Evolutionary conservation across 2,329 filamentous ascomycete genomes (phyloP).

Genomic region (Coleophoma crateriformis): DNA sequence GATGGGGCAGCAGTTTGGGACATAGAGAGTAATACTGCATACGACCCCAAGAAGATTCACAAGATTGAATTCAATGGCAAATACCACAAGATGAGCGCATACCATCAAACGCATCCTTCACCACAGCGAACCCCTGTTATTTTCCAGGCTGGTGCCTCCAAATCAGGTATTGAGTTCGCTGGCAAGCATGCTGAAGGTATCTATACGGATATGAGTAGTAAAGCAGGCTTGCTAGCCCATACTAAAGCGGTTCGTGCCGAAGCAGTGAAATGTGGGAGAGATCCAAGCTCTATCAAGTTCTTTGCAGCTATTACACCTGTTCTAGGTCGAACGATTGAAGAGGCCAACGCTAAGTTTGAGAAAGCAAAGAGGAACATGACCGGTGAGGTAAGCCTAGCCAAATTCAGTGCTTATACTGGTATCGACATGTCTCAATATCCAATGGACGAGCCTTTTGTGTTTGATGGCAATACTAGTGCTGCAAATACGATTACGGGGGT

Average conservation of each 20-base stretch:
- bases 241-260: constrained; percentile 55
- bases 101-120: constrained; percentile 56
- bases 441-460: too few species aligned
- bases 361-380: too few species aligned
- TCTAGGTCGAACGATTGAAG: constrained; percentile 58
- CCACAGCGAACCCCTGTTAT: constrained; percentile 64
- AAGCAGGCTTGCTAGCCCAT: constrained; percentile 48
- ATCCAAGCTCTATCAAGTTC: constrained; percentile 57
- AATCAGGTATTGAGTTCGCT: constrained; percentile 58
- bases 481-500: background rate
- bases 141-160: constrained; percentile 62
- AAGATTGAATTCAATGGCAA: constrained; percentile 59
- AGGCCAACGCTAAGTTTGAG: constrained; percentile 56
- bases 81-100: constrained; percentile 46
- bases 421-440: too few species aligned
- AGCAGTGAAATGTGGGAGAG: constrained; percentile 46
- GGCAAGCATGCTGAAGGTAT: constrained; percentile 64
- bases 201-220: constrained; percentile 23
- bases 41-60: constrained; percentile 41
- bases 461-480: background rate
- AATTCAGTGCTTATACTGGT: too few species aligned
- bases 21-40: constrained; percentile 44
- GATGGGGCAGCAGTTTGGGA: constrained; percentile 35
- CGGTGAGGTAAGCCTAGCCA: too few species aligned
- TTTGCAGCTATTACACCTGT: constrained; percentile 62